Base-by-base conservation (phyloP, 345 rosid species). In the Psidium friedrichsthalianum region DNA sequence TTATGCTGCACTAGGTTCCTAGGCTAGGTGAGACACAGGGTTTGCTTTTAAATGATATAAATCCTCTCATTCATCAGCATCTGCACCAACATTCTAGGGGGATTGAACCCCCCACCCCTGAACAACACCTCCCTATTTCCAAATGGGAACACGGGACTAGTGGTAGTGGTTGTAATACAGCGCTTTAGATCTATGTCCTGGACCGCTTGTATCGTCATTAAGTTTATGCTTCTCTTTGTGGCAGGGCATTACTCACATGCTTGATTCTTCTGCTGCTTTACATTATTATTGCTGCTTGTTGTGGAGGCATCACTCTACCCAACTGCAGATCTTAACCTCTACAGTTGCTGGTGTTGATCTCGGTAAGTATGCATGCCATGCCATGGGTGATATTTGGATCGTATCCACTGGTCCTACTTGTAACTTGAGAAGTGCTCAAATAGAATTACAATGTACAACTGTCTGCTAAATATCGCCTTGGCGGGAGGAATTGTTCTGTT, bases 281-380 rank as follows among this genome's bases (percentile, higher is more conserved):
- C 90, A 89, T 96, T 84, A 91, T 97, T 61, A 95, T 97, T 81
- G 99, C 99, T 83, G 98, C 93, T 86, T 91, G 92, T 87, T 97
- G 99, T 56, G 99, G 99, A 88, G 99, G 99, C 92, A 89, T 96
- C 89, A 92, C 95, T 57, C 85, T 97, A 85, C 94, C 98, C 24
- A 91, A 95, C 29, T 97, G 99, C 93, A 94, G 99, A 94, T 96
- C 99, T 59, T 97, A 91, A 92, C 83, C 85, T 8, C 49, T 2
- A 83, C 86, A 64, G 57, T 82, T 49, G 76, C 76, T 64, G 78
- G 78, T 36, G 78, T 69, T 18, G 78, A 32, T 69, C 78, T 32
- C 0, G 6, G 47, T 32, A 32, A 69, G 47, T 16, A 69, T 69
- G 18, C 36, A 69, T 16, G 78, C 78, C 47, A 69, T 32, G 47